Percentiles rank a stretch among this genome's conserved stretches.
Conservation (phyloP, 2,329 filamentous ascomycete genomes). For the Ceratocystis lukuohia region DNA sequence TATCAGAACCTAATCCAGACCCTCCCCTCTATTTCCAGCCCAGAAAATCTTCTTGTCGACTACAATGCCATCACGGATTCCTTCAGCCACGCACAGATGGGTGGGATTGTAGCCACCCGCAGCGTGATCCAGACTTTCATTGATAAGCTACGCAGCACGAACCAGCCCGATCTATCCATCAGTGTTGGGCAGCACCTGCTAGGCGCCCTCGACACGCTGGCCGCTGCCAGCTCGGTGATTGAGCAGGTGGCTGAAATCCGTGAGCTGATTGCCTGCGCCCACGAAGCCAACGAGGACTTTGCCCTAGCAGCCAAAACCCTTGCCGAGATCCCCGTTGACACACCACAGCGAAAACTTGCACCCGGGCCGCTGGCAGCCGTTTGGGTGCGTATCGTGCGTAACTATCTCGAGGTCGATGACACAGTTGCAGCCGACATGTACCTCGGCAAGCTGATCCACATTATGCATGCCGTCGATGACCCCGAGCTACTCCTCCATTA, state of each 20-base stretch:
- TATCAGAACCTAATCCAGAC: constrained; percentile 36
- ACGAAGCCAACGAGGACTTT: constrained; percentile 75
- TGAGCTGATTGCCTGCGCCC: constrained; percentile 67
- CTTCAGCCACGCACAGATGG: constrained; percentile 54
- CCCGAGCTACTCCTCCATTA: constrained; percentile 69
- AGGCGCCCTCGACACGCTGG: constrained; percentile 44
- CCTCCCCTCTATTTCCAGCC: constrained; percentile 29
- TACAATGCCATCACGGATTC: constrained; percentile 54
- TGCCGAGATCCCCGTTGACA: constrained; percentile 76
- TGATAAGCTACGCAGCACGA: constrained; percentile 45
- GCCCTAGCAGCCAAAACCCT: constrained; percentile 59
- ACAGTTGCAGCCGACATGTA: constrained; percentile 72
- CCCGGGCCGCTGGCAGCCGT: constrained; percentile 70
- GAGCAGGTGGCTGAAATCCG: constrained; percentile 73
- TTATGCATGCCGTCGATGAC: constrained; percentile 67
- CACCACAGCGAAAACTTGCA: constrained; percentile 69
- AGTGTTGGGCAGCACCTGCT: constrained; percentile 65
- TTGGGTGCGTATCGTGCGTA: constrained; percentile 88
- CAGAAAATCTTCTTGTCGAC: constrained; percentile 35
- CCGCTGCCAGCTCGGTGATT: constrained; percentile 47
- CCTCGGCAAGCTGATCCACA: constrained; percentile 88
- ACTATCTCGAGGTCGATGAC: constrained; percentile 90
- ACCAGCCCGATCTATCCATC: constrained; percentile 54
- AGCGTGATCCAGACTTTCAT: constrained; percentile 55
- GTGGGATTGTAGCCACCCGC: constrained; percentile 57